A percentile compares a stretch with the other conserved stretches of the same genome.
These are phyloP conservation scores for Musa schizocarpa DNA, from an alignment of 176 grass and related monocot species.

Conservation along the genomic window DNA sequence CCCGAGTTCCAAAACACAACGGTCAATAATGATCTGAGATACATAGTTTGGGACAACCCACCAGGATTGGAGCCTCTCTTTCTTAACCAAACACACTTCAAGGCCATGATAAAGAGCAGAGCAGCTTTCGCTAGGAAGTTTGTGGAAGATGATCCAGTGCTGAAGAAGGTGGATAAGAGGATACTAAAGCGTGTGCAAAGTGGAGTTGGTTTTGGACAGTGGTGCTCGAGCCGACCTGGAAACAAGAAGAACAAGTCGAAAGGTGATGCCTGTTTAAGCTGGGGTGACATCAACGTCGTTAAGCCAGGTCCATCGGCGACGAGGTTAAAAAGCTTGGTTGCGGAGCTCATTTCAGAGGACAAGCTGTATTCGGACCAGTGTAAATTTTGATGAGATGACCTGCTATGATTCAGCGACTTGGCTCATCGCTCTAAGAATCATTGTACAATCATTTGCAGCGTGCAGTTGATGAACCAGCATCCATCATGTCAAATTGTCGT, in stretches of 20 bases:
- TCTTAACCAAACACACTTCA: slow-evolving; percentile 36
- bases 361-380: slow-evolving; percentile 23
- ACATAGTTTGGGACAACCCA: slow-evolving; percentile 62
- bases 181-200: slow-evolving; percentile 30
- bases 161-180: slow-evolving; percentile 48
- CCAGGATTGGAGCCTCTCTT: slow-evolving; percentile 48
- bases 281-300: slow-evolving; percentile 29
- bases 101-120: slow-evolving; percentile 35
- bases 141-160: slow-evolving; percentile 29
- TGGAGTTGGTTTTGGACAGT: slow-evolving; percentile 12
- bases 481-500: no score
- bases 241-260: not conserved
- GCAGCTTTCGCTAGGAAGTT: slow-evolving; percentile 57
- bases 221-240: not conserved
- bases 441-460: no score
- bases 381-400: not conserved
- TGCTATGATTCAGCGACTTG: not conserved
- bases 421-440: not conserved
- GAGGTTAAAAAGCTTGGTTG: slow-evolving; percentile 33
- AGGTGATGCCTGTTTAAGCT: slow-evolving; percentile 24
- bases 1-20: slow-evolving; percentile 48
- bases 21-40: slow-evolving; percentile 43
- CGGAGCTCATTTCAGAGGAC: slow-evolving; percentile 25
- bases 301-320: slow-evolving; percentile 24
- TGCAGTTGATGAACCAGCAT: no score